phyloP scores from a whole-genome alignment of 2,329 filamentous ascomycete species.

The Sphaerostilbella broomeana region DNA sequence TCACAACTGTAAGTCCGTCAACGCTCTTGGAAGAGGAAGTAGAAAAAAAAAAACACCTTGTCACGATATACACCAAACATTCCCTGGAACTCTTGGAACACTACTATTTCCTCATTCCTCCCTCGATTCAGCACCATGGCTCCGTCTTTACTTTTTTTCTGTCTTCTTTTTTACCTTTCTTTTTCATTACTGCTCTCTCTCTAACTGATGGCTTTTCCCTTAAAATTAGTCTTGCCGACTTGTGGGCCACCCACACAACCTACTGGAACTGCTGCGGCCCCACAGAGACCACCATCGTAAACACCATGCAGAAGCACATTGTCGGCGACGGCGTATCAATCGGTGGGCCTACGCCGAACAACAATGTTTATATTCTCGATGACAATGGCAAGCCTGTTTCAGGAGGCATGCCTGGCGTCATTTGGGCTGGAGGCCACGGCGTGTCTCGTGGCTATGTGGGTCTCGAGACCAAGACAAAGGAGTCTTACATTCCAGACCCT shows the following conservation, averaged over 20 bases:
- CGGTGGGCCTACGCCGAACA: slow-evolving; percentile 51
- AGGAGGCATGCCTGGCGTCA: slow-evolving; percentile 42
- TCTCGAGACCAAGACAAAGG: slow-evolving; percentile 42
- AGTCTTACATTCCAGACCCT: slow-evolving; percentile 43
- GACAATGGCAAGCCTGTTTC: slow-evolving; percentile 37
- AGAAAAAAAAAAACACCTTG: too few relatives aligned
- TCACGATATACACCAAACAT: too few relatives aligned
- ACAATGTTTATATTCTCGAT: slow-evolving; percentile 48
- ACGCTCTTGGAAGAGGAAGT: too few relatives aligned
- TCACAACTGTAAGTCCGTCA: slow-evolving; percentile 32
- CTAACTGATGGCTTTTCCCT: neutral
- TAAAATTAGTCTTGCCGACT: slow-evolving; percentile 40
- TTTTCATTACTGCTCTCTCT: neutral
- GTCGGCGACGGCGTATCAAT: slow-evolving; percentile 44
- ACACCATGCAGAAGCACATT: slow-evolving; percentile 47
- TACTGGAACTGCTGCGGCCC: slow-evolving; percentile 55
- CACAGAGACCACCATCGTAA: slow-evolving; percentile 54
- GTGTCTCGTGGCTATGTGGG: slow-evolving; percentile 51
- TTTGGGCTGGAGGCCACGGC: slow-evolving; percentile 52
- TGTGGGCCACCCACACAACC: slow-evolving; percentile 43
- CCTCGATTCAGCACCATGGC: neutral
- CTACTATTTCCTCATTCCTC: too few relatives aligned
- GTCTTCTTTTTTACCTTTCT: neutral
- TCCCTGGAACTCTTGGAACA: too few relatives aligned
- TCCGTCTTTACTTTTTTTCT: neutral